phyloP scores from a whole-genome alignment of 768 basidiomycete species.

The Phlebiopsis flavidoalba region DNA sequence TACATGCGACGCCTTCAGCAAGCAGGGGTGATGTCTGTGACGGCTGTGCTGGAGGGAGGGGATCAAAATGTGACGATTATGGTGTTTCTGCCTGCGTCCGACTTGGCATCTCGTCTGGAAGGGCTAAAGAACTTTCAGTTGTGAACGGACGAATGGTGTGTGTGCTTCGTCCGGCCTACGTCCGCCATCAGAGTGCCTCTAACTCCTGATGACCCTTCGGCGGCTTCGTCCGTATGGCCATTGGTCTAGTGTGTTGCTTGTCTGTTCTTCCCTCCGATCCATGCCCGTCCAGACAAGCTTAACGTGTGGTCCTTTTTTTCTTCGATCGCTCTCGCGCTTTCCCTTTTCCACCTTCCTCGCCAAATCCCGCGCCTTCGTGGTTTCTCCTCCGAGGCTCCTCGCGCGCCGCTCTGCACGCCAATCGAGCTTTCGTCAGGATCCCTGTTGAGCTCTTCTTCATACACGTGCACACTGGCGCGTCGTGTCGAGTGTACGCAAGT shows the following conservation, averaged over 20 bases:
- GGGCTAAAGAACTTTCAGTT: too few relatives aligned
- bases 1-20: too few relatives aligned
- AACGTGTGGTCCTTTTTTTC: slow-evolving; percentile 15
- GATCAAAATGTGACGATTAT: too few relatives aligned
- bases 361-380: slow-evolving; percentile 40
- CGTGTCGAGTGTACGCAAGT: slow-evolving; percentile 58
- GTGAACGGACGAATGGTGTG: too few relatives aligned
- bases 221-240: too few relatives aligned
- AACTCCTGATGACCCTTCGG: too few relatives aligned
- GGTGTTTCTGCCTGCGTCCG: neutral
- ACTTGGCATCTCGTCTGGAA: neutral
- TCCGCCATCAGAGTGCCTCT: too few relatives aligned
- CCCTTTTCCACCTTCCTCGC: slow-evolving; percentile 55
- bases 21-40: too few relatives aligned
- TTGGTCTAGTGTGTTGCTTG: neutral
- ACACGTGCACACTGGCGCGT: slow-evolving; percentile 58
- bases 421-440: slow-evolving; percentile 62
- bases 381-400: slow-evolving; percentile 46
- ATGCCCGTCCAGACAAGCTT: slow-evolving; percentile 19
- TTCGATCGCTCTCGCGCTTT: slow-evolving; percentile 57
- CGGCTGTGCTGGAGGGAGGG: too few relatives aligned
- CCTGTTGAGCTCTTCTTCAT: slow-evolving; percentile 59
- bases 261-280: slow-evolving; percentile 5
- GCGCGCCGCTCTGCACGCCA: slow-evolving; percentile 63
- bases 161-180: too few relatives aligned